phyloP scores from a whole-genome alignment of 352 stramenopile genomes.

The Phytophthora pistaciae region DNA sequence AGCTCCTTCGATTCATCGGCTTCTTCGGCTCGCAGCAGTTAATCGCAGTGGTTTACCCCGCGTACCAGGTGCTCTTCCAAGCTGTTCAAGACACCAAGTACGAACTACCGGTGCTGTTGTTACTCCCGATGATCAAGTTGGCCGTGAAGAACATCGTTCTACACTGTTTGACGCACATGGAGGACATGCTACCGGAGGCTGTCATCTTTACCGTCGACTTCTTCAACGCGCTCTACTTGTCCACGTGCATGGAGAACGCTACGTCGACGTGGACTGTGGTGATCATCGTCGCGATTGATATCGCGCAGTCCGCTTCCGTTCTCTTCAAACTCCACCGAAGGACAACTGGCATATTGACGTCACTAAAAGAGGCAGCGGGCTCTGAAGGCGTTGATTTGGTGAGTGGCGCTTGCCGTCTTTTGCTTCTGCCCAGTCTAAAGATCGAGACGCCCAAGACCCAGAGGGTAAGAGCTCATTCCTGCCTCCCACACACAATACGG shows the following conservation, averaged over 20 bases:
- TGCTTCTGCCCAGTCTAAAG: no score
- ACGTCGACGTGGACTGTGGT: not conserved
- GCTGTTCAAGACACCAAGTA: not conserved
- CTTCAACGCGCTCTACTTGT: not conserved
- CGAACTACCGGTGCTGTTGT: not conserved
- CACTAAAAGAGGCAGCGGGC: no score
- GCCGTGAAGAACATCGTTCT: not conserved
- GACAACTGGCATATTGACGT: not conserved
- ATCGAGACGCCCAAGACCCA: not conserved
- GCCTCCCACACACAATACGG: not conserved
- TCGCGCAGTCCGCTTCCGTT: not conserved
- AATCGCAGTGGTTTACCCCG: not conserved
- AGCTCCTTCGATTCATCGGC: not conserved
- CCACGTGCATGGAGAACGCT: not conserved
- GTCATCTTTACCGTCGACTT: conserved; percentile 2
- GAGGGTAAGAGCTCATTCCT: not conserved
- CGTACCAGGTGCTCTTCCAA: not conserved
- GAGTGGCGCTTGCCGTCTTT: not conserved
- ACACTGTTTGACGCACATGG: not conserved
- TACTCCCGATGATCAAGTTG: not conserved
- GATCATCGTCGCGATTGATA: not conserved
- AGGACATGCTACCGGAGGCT: not conserved
- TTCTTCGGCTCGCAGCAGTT: not conserved
- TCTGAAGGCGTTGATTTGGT: not conserved
- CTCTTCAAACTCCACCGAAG: not conserved